Percentiles rank a stretch among this genome's conserved stretches.
phyloP scores from a whole-genome alignment of 805 yeast genomes.

The Wickerhamomyces kurtzmanii region DNA sequence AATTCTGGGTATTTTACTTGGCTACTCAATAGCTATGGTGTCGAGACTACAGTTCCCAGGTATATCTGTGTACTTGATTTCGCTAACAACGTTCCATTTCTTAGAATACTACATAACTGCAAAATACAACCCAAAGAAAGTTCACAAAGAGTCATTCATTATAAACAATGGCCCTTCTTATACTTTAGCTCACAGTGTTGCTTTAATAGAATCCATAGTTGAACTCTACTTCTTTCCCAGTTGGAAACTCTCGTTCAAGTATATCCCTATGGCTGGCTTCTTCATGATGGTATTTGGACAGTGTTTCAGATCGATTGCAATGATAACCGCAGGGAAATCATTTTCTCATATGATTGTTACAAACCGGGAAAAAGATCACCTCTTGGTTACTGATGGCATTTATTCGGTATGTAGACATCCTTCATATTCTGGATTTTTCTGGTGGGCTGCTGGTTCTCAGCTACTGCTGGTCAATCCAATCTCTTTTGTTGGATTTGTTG shows the following conservation, averaged over 20 bases:
- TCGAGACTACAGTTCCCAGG: conserved; percentile 20
- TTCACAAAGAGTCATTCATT: conserved; percentile 61
- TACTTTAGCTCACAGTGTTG: conserved; percentile 42
- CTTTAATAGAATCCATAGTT: conserved; percentile 38
- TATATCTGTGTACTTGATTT: conserved; percentile 37
- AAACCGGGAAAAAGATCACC: conserved; percentile 43
- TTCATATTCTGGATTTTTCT: conserved; percentile 80
- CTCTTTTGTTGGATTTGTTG: conserved; percentile 40
- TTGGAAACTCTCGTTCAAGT: conserved; percentile 13
- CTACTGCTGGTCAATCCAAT: conserved; percentile 59
- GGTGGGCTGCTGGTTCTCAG: conserved; percentile 91
- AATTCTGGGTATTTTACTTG: conserved; percentile 31
- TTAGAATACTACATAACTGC: conserved; percentile 81
- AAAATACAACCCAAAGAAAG: conserved; percentile 53
- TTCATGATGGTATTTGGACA: conserved; percentile 52
- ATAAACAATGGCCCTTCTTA: conserved; percentile 56
- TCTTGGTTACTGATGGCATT: conserved; percentile 63
- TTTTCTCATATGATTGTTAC: conserved; percentile 75
- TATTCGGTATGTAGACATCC: conserved; percentile 74
- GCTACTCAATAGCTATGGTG: conserved; percentile 23
- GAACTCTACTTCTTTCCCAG: conserved; percentile 32
- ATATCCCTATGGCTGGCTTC: conserved; percentile 34
- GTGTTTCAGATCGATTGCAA: conserved; percentile 56
- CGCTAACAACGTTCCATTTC: conserved; percentile 61
- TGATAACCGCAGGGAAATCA: conserved; percentile 81